Evolutionary conservation across 768 basidiomycete species (phyloP).

Genomic region (Suillus bovinus): DNA sequence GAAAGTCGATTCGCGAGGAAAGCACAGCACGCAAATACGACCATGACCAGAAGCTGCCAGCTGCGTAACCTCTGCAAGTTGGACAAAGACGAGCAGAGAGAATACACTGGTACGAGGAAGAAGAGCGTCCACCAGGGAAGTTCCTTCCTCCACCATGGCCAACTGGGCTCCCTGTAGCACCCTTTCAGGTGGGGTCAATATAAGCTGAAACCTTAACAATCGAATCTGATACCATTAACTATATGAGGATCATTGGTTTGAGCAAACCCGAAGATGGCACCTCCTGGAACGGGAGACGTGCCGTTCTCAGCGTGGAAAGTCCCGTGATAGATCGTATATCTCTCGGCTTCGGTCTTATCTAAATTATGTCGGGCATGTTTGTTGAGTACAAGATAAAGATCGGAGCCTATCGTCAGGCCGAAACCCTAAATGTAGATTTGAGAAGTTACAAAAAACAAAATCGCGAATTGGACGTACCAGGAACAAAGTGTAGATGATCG

Average conservation of each 20-base stretch:
- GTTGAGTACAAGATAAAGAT: conserved; percentile 74
- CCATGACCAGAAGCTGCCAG: conserved; percentile 72
- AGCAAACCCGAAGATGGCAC: conserved; percentile 49
- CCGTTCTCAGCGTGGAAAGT: conserved; percentile 51
- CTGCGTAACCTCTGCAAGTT: conserved; percentile 75
- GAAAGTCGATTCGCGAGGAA: conserved; percentile 71
- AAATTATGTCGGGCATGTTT: conserved; percentile 46
- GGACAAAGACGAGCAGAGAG: conserved; percentile 69
- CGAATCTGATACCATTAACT: background rate
- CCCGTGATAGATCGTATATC: conserved; percentile 54
- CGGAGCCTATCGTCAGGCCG: conserved; percentile 81
- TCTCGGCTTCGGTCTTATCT: conserved; percentile 32
- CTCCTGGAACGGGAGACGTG: conserved; percentile 37
- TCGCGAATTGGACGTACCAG: conserved; percentile 41
- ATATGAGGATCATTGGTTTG: conserved; percentile 30
- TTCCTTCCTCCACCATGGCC: conserved; percentile 77
- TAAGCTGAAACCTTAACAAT: background rate
- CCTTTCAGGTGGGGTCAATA: conserved; percentile 41
- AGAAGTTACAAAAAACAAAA: conserved; percentile 7
- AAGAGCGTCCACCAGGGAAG: conserved; percentile 84
- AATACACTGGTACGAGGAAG: conserved; percentile 74
- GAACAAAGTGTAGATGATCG: conserved; percentile 84
- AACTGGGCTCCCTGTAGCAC: conserved; percentile 70
- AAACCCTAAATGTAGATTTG: conserved; percentile 56
- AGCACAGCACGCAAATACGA: conserved; percentile 71